Conservation (phyloP, 2,329 filamentous ascomycete species). For the Aschersonia sp. region DNA sequence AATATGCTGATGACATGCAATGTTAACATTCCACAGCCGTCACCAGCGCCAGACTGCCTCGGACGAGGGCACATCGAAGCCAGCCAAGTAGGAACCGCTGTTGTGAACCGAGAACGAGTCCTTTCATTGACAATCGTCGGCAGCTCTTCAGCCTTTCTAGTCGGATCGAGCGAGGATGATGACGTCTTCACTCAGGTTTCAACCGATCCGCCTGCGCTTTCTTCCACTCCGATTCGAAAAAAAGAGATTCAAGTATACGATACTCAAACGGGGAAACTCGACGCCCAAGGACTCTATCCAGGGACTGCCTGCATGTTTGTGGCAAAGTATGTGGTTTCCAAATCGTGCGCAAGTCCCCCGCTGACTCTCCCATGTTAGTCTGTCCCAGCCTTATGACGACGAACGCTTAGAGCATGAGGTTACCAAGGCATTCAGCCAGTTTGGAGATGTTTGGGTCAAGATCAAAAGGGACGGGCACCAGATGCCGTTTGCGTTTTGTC, state of each 20-base stretch:
- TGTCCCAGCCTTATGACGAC: constrained; percentile 35
- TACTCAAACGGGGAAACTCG: constrained; percentile 12
- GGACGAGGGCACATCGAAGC: constrained; percentile 3
- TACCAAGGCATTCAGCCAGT: constrained; percentile 34
- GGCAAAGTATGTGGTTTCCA: constrained; percentile 40
- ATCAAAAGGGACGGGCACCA: constrained; percentile 41
- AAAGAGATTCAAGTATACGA: constrained; percentile 2
- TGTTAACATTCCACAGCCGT: constrained; percentile 1
- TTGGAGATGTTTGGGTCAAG: constrained; percentile 45
- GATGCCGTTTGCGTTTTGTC: constrained; percentile 51
- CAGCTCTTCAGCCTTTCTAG: constrained; percentile 4
- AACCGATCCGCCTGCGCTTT: neutral
- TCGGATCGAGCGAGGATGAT: constrained; percentile 7
- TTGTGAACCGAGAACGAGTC: neutral
- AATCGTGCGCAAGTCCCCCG: neutral
- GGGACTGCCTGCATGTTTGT: constrained; percentile 47
- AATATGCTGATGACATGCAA: neutral
- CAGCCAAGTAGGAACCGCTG: constrained; percentile 2
- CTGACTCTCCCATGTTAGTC: constrained; percentile 19
- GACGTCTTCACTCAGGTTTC: constrained; percentile 7
- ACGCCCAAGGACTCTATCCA: constrained; percentile 37
- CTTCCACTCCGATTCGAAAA: neutral
- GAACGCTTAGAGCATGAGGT: constrained; percentile 35
- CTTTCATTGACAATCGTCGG: neutral
- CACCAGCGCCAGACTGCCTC: constrained; percentile 3